Evolutionary conservation across 495 filamentous ascomycete genomes (phyloP).

Genomic region (Hypoxylon rickii): DNA sequence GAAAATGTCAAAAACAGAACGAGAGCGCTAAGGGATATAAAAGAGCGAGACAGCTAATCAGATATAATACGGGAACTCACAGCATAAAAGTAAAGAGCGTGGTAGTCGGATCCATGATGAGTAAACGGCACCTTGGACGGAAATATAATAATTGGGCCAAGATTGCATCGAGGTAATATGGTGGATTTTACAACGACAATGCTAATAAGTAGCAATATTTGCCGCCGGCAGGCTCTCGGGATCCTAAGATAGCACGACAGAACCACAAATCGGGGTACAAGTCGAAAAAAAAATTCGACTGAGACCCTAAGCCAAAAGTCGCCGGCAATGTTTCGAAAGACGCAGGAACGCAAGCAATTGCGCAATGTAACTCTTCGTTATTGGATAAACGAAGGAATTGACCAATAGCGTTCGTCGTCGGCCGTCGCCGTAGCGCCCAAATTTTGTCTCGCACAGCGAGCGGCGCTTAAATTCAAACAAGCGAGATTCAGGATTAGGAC

Average conservation of each 20-base stretch:
- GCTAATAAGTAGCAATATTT: constrained; percentile 12
- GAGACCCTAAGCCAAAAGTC: too few relatives aligned
- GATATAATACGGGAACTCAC: constrained; percentile 59
- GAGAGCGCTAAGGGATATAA: constrained; percentile 27
- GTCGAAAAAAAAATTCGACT: too few relatives aligned
- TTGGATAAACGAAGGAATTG: constrained; percentile 13
- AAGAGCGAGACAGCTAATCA: not conserved
- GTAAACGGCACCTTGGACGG: constrained; percentile 4
- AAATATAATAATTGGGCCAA: not conserved
- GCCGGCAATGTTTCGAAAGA: constrained; percentile 23
- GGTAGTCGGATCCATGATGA: constrained; percentile 66
- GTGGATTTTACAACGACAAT: not conserved
- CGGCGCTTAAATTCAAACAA: constrained; percentile 25
- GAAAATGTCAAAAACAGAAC: constrained; percentile 24
- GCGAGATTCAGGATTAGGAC: constrained; percentile 24
- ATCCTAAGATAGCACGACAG: constrained; percentile 22
- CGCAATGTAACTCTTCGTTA: constrained; percentile 26
- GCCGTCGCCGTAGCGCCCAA: constrained; percentile 25
- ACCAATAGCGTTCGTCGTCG: constrained; percentile 10
- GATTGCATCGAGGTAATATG: constrained; percentile 5
- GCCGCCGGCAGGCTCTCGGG: constrained; percentile 13
- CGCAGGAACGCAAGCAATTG: constrained; percentile 28
- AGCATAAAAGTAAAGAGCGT: constrained; percentile 76
- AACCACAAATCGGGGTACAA: too few relatives aligned
- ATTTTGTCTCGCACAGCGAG: constrained; percentile 7